A percentile compares a stretch with the other conserved stretches of the same genome.
These are phyloP conservation scores for Pterocarpus macrocarpus DNA, from an alignment of 306 rosid genomes.

Conservation along the genomic window DNA sequence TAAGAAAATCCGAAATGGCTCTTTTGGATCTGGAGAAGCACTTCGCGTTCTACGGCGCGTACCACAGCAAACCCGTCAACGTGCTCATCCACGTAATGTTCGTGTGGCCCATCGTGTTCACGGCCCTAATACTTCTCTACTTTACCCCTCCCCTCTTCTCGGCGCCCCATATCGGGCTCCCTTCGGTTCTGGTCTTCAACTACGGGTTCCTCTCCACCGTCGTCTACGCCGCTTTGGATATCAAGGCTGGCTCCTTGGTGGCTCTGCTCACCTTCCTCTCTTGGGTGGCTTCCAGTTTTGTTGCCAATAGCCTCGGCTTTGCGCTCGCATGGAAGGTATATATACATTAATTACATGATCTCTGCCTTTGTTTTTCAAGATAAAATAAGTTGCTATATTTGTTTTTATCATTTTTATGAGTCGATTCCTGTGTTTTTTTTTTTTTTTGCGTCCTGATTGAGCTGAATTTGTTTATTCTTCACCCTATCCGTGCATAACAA, in stretches of 20 bases:
- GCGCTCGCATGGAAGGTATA: conserved; percentile 75
- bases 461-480: too few relatives aligned
- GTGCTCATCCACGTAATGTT: conserved; percentile 66
- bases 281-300: conserved; percentile 68
- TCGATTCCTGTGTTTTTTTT: too few relatives aligned
- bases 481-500: too few relatives aligned
- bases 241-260: conserved; percentile 78
- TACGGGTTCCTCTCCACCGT: conserved; percentile 65
- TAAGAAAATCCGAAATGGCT: conserved; percentile 32
- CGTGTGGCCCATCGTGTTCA: conserved; percentile 87
- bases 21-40: conserved; percentile 81
- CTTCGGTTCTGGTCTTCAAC: conserved; percentile 61
- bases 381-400: too few relatives aligned
- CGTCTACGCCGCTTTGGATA: conserved; percentile 67
- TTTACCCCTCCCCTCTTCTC: conserved; percentile 69
- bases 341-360: too few relatives aligned
- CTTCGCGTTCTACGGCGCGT: conserved; percentile 89
- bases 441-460: too few relatives aligned
- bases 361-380: too few relatives aligned
- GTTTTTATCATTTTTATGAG: too few relatives aligned
- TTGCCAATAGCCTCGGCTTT: conserved; percentile 63
- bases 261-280: conserved; percentile 69
- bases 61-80: conserved; percentile 82
- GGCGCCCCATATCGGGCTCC: conserved; percentile 35
- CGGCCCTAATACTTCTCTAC: conserved; percentile 61